phyloP scores from a whole-genome alignment of 768 basidiomycete species.

The Mycena sanguinolenta region DNA sequence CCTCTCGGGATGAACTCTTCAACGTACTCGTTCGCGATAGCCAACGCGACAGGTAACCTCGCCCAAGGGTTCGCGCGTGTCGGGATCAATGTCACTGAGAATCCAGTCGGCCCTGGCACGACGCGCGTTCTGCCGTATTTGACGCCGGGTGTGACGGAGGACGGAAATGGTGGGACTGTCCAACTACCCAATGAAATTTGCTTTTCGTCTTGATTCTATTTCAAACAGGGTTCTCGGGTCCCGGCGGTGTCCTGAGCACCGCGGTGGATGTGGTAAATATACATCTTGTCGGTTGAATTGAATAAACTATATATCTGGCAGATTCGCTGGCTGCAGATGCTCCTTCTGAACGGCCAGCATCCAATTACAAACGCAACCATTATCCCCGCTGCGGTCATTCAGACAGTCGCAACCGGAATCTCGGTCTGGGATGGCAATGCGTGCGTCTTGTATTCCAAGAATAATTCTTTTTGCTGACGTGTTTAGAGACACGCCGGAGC shows the following conservation, averaged over 20 bases:
- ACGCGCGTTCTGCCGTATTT: neutral
- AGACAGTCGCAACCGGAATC: too few relatives aligned
- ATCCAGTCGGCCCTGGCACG: constrained; percentile 5
- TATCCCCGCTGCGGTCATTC: too few relatives aligned
- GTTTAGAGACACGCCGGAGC: neutral
- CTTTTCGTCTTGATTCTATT: neutral
- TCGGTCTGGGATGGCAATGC: too few relatives aligned
- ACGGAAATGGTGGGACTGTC: too few relatives aligned
- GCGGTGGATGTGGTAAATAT: neutral
- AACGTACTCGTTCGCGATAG: constrained; percentile 13
- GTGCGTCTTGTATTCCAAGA: too few relatives aligned
- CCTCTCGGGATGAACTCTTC: constrained; percentile 14
- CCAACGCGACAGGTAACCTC: constrained; percentile 8
- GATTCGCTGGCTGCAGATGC: constrained; percentile 23
- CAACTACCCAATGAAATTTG: neutral
- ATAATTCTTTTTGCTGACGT: constrained; percentile 10
- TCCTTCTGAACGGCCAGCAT: too few relatives aligned
- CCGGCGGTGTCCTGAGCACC: constrained; percentile 12
- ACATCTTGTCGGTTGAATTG: neutral
- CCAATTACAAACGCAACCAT: too few relatives aligned
- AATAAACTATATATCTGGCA: too few relatives aligned
- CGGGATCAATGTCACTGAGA: too few relatives aligned
- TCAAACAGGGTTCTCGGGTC: neutral
- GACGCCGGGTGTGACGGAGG: neutral
- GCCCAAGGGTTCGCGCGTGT: neutral